Conservation (phyloP, 164 flowering plant genomes). For the Paratinospora sagittata region DNA sequence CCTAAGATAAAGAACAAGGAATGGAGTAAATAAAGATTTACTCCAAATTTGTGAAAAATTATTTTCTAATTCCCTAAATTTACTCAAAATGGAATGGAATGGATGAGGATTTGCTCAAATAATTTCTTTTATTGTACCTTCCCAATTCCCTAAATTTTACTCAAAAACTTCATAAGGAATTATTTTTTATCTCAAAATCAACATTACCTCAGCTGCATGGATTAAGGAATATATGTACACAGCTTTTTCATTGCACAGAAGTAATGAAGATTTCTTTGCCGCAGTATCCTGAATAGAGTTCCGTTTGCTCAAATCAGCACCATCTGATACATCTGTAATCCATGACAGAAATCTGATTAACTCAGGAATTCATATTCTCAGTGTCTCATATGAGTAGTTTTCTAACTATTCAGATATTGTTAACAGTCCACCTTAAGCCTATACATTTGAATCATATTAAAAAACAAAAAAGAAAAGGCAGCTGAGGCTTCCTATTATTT, state of each 20-base stretch:
- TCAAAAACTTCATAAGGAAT: background rate
- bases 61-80: too few relatives aligned
- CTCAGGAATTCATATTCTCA: background rate
- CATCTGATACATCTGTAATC: conserved; percentile 37
- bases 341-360: background rate
- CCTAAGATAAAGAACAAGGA: conserved; percentile 33
- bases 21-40: background rate
- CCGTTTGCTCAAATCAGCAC: conserved; percentile 24
- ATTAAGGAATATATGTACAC: conserved; percentile 59
- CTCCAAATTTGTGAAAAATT: too few relatives aligned
- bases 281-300: conserved; percentile 24
- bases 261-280: conserved; percentile 35
- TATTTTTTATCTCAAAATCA: background rate
- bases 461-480: too few relatives aligned
- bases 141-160: conserved; percentile 44
- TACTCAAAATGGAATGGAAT: too few relatives aligned
- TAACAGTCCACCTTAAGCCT: too few relatives aligned
- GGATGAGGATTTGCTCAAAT: conserved; percentile 16
- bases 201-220: conserved; percentile 60
- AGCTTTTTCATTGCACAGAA: conserved; percentile 85
- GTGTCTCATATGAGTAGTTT: too few relatives aligned
- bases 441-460: too few relatives aligned
- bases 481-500: too few relatives aligned
- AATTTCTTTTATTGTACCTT: conserved; percentile 78
- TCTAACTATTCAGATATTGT: background rate